Percentiles rank a stretch among this genome's conserved stretches.
These are phyloP conservation scores for Neophaeococcomyces aloes DNA, from an alignment of 2,329 filamentous ascomycete genomes.

Conservation along the genomic window DNA sequence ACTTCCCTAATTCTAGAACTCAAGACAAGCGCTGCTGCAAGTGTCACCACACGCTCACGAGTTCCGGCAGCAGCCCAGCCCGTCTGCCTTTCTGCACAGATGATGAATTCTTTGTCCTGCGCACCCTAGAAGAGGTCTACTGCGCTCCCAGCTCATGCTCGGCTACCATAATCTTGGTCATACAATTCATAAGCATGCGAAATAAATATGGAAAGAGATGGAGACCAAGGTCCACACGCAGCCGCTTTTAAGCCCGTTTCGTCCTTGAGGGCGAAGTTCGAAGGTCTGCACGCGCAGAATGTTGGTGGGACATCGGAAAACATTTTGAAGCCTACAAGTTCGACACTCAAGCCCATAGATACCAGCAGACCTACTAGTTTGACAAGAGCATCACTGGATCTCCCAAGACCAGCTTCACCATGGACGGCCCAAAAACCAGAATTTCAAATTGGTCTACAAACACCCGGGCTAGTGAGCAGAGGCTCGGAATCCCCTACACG, in stretches of 20 bases:
- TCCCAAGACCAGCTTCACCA: slow-evolving; percentile 31
- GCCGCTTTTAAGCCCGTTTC: slow-evolving; percentile 33
- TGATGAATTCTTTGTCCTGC: too few species aligned
- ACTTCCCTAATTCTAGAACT: too few species aligned
- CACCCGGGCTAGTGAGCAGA: slow-evolving; percentile 19
- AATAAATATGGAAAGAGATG: slow-evolving; percentile 13
- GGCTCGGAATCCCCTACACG: slow-evolving; percentile 41
- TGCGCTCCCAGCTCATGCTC: too few species aligned
- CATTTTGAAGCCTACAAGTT: slow-evolving; percentile 15
- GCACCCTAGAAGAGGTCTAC: background rate
- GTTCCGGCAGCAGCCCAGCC: background rate
- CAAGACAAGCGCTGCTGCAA: too few species aligned
- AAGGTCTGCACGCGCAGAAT: slow-evolving; percentile 31
- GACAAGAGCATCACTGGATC: slow-evolving; percentile 32
- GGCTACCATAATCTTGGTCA: background rate
- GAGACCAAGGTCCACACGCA: slow-evolving; percentile 12
- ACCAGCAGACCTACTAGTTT: slow-evolving; percentile 23
- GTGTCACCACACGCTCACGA: background rate
- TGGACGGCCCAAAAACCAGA: slow-evolving; percentile 26
- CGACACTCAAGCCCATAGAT: slow-evolving; percentile 23
- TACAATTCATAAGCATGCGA: slow-evolving; percentile 7
- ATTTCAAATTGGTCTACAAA: slow-evolving; percentile 19
- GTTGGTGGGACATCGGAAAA: slow-evolving; percentile 7
- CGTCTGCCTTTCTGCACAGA: background rate
- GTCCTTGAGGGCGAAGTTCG: slow-evolving; percentile 40